phyloP scores from a whole-genome alignment of 352 stramenopile genomes.

The Pelagophyceae sp. region DNA sequence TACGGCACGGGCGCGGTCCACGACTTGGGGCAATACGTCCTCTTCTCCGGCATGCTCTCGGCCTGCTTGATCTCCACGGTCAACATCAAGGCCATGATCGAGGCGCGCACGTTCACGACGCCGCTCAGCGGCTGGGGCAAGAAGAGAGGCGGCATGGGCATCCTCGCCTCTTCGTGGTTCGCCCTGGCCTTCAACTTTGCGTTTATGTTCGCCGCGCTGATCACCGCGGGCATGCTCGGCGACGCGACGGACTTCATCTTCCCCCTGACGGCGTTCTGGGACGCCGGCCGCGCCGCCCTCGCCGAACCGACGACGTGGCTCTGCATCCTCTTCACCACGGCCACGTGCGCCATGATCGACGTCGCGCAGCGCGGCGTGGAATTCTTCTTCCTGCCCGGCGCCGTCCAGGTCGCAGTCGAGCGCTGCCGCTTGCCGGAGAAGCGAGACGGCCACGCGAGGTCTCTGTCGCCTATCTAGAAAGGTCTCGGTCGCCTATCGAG shows the following conservation, averaged over 20 bases:
- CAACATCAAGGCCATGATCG: constrained; percentile 75
- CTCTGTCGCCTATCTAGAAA: no score
- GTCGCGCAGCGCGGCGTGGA: neutral
- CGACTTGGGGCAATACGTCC: constrained; percentile 61
- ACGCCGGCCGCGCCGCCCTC: neutral
- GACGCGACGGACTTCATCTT: neutral
- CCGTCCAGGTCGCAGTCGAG: neutral
- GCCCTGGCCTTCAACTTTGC: constrained; percentile 1
- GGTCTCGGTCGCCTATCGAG: no score
- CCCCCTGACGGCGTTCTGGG: neutral
- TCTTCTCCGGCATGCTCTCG: constrained; percentile 83
- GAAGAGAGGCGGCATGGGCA: neutral
- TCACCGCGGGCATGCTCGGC: neutral
- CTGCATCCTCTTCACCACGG: neutral
- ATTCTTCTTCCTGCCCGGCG: neutral
- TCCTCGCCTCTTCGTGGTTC: constrained; percentile 5
- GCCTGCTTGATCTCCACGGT: constrained; percentile 85
- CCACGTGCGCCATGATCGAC: neutral
- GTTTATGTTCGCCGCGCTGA: neutral
- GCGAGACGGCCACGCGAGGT: no score
- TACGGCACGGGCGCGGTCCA: constrained; percentile 59
- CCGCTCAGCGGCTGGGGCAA: neutral
- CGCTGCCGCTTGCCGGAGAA: neutral
- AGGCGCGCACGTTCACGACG: constrained; percentile 20
- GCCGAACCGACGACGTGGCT: neutral